Percentiles rank a stretch among this genome's conserved stretches.
These are phyloP conservation scores for Suillus decipiens DNA, from an alignment of 768 basidiomycete genomes.

Conservation along the genomic window DNA sequence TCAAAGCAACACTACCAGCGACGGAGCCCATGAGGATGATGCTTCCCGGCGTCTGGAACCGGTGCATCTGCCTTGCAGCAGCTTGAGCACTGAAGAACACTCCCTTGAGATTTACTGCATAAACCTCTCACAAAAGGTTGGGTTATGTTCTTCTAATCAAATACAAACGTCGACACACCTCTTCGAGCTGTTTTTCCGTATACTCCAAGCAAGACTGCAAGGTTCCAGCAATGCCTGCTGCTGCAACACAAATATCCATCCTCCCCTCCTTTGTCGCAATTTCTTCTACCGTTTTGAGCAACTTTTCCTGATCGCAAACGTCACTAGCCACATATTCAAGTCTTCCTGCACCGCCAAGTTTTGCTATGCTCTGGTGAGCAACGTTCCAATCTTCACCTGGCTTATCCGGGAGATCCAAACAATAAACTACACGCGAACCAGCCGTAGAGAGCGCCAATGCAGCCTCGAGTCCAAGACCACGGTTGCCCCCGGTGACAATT, in stretches of 20 bases:
- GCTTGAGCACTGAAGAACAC: constrained; percentile 56
- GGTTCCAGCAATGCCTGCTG: constrained; percentile 24
- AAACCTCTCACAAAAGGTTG: constrained; percentile 39
- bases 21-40: constrained; percentile 56
- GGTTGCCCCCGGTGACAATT: constrained; percentile 29
- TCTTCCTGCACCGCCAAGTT: constrained; percentile 33
- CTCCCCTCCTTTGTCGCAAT: constrained; percentile 27
- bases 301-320: constrained; percentile 24
- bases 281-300: constrained; percentile 20
- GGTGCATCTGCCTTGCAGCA: constrained; percentile 50
- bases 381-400: constrained; percentile 44
- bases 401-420: constrained; percentile 18
- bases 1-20: constrained; percentile 50
- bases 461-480: constrained; percentile 36
- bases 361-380: constrained; percentile 47
- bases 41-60: constrained; percentile 42
- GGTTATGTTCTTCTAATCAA: background rate
- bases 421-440: constrained; percentile 45
- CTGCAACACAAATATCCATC: constrained; percentile 31
- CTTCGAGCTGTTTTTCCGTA: constrained; percentile 29
- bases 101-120: constrained; percentile 59
- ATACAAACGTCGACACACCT: constrained; percentile 16
- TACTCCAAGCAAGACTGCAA: constrained; percentile 36
- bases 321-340: constrained; percentile 27
- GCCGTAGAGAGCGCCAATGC: constrained; percentile 29